A percentile compares a stretch with the other conserved stretches of the same genome.
phyloP scores from a whole-genome alignment of 352 stramenopile genomes.

The Phytophthora multivora region DNA sequence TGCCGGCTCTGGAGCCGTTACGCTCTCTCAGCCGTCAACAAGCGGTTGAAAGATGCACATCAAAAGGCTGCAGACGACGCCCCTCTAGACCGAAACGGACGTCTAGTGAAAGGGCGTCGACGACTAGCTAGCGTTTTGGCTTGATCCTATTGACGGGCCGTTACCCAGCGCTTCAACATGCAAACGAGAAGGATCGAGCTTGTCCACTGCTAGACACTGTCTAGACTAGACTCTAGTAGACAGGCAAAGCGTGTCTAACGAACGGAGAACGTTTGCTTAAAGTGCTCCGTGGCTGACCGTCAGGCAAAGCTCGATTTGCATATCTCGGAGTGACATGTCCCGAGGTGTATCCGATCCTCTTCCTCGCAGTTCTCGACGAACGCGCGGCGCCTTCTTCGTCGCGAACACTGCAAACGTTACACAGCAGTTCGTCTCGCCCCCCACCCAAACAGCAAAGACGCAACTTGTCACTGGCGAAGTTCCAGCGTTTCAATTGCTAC shows the following conservation, averaged over 20 bases:
- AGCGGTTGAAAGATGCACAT: slow-evolving; percentile 32
- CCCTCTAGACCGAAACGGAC: slow-evolving; percentile 32
- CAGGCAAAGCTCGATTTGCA: slow-evolving; percentile 96
- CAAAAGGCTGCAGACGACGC: slow-evolving; percentile 18
- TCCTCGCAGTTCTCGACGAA: slow-evolving; percentile 24
- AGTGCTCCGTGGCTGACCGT: slow-evolving; percentile 85
- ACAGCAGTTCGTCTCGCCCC: background rate
- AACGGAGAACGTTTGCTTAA: too few relatives aligned
- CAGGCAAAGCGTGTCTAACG: too few relatives aligned
- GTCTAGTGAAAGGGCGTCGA: slow-evolving; percentile 21
- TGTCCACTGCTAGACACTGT: too few relatives aligned
- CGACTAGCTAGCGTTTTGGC: slow-evolving; percentile 19
- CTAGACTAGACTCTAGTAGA: too few relatives aligned
- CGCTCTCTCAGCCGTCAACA: background rate
- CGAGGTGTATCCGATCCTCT: slow-evolving; percentile 12
- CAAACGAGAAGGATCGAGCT: background rate
- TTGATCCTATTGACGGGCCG: slow-evolving; percentile 20
- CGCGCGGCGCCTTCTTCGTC: slow-evolving; percentile 7
- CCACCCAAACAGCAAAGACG: slow-evolving; percentile 1
- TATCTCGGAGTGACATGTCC: slow-evolving; percentile 67
- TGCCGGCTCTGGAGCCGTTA: slow-evolving; percentile 19
- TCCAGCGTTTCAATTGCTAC: slow-evolving; percentile 6
- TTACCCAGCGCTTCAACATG: slow-evolving; percentile 2
- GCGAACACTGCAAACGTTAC: slow-evolving; percentile 76
- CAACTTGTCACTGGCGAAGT: too few relatives aligned